phyloP scores from a whole-genome alignment of 139 green algal species.

The Picochlorum sp. region DNA sequence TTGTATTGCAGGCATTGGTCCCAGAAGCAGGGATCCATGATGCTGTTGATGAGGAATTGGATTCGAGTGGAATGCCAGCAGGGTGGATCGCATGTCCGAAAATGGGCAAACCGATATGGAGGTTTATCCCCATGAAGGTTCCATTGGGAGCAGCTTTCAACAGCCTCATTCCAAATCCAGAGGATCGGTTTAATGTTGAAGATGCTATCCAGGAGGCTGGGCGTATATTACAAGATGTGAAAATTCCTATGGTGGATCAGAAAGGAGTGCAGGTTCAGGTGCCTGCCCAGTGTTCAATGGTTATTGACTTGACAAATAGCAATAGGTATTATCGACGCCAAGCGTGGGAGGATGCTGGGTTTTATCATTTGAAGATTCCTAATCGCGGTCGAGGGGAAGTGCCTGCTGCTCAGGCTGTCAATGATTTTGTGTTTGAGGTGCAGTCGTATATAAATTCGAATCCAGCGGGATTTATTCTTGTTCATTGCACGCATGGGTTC shows the following conservation, averaged over 20 bases:
- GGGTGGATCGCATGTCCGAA: conserved; percentile 24
- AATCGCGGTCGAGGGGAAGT: conserved; percentile 64
- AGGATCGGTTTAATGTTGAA: conserved; percentile 18
- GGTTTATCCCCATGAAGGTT: conserved; percentile 34
- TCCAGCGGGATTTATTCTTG: conserved; percentile 33
- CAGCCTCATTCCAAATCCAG: neutral
- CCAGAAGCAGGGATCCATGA: conserved; percentile 6
- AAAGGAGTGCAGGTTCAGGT: neutral
- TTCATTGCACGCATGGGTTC: conserved; percentile 98
- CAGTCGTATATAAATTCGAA: conserved; percentile 14
- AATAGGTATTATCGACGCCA: conserved; percentile 76
- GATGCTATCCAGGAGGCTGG: conserved; percentile 2
- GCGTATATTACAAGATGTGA: neutral
- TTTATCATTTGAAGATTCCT: conserved; percentile 63
- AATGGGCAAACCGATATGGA: conserved; percentile 16
- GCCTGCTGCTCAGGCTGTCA: conserved; percentile 69
- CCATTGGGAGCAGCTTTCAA: conserved; percentile 25
- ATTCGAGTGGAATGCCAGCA: conserved; percentile 14
- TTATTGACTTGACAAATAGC: conserved; percentile 92
- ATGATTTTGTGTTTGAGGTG: conserved; percentile 66
- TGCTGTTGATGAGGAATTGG: conserved; percentile 24
- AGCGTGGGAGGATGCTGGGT: conserved; percentile 24
- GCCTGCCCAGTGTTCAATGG: conserved; percentile 11
- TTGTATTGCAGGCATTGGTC: conserved; percentile 5
- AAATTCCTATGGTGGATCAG: neutral